Percentiles rank a stretch among this genome's conserved stretches.
These are phyloP conservation scores for Pontederia paniculata DNA, from an alignment of 176 grass and related monocot species.

Conservation along the genomic window DNA sequence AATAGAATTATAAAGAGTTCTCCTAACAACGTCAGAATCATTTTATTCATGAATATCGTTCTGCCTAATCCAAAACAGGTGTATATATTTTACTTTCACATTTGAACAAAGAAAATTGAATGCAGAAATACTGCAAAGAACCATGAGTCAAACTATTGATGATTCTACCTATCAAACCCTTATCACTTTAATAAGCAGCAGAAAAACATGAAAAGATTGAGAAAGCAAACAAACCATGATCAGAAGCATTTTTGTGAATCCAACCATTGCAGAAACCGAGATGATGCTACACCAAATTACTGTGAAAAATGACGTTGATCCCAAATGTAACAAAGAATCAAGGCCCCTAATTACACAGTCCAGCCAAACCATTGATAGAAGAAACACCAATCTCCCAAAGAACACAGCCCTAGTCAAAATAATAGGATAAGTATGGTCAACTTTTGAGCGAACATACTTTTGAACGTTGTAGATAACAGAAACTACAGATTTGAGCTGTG, in stretches of 20 bases:
- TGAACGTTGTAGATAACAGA: constrained; percentile 35
- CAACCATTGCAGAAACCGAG: constrained; percentile 81
- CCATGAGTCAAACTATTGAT: neutral
- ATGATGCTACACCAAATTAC: constrained; percentile 77
- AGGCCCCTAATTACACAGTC: constrained; percentile 84
- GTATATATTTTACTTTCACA: too few relatives aligned
- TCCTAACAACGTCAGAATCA: too few relatives aligned
- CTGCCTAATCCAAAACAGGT: too few relatives aligned
- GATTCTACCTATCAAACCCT: constrained; percentile 1
- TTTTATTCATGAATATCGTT: too few relatives aligned
- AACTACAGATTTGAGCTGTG: constrained; percentile 31
- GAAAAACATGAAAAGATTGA: constrained; percentile 24
- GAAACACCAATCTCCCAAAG: constrained; percentile 63
- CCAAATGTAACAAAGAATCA: constrained; percentile 74
- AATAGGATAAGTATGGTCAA: constrained; percentile 50
- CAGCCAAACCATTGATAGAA: constrained; percentile 73
- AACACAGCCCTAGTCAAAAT: constrained; percentile 48
- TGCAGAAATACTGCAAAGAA: neutral
- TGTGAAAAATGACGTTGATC: constrained; percentile 78
- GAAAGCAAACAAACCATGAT: constrained; percentile 36
- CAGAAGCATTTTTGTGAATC: constrained; percentile 61
- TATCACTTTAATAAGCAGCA: neutral
- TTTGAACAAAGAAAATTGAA: too few relatives aligned
- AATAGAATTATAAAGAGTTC: too few relatives aligned
- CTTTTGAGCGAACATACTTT: constrained; percentile 38